Conservation (phyloP, 2,329 filamentous ascomycete species). For the Achaetomium macrosporum region DNA sequence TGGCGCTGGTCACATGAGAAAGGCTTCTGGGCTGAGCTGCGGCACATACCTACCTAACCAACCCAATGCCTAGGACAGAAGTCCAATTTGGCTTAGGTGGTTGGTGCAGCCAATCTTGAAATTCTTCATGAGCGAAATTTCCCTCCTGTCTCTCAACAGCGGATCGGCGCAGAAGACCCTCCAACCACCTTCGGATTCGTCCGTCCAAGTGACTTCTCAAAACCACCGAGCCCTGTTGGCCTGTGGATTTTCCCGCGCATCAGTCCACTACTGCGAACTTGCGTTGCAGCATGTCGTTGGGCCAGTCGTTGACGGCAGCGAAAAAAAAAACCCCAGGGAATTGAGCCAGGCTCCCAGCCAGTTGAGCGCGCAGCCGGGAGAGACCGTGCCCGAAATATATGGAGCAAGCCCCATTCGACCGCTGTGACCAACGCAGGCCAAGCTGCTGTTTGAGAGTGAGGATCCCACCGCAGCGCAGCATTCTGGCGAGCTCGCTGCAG, state of each 20-base stretch:
- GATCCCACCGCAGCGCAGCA: neutral
- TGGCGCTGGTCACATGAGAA: conserved; percentile 5
- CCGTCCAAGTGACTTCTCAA: neutral
- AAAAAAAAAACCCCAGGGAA: neutral
- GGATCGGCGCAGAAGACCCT: neutral
- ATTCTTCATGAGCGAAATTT: too few species aligned
- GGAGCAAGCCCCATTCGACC: neutral
- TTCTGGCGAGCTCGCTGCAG: conserved; percentile 4
- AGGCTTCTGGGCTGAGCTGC: too few species aligned
- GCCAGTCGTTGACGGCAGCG: conserved; percentile 1
- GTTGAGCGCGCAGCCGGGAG: conserved; percentile 5
- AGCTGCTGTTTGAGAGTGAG: neutral
- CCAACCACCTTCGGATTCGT: neutral
- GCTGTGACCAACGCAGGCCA: neutral
- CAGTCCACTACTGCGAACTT: conserved; percentile 1
- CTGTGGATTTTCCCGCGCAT: neutral
- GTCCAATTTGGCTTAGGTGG: too few species aligned
- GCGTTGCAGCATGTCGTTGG: neutral
- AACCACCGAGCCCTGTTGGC: neutral
- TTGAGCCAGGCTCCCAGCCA: neutral
- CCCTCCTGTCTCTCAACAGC: too few species aligned
- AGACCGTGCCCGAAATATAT: conserved; percentile 6
- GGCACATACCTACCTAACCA: too few species aligned
- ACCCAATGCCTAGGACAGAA: too few species aligned
- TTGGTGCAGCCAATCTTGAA: too few species aligned